These are phyloP conservation scores for Didymella arachidicola DNA, from an alignment of 2,329 filamentous ascomycete genomes.

Conservation along the genomic window DNA sequence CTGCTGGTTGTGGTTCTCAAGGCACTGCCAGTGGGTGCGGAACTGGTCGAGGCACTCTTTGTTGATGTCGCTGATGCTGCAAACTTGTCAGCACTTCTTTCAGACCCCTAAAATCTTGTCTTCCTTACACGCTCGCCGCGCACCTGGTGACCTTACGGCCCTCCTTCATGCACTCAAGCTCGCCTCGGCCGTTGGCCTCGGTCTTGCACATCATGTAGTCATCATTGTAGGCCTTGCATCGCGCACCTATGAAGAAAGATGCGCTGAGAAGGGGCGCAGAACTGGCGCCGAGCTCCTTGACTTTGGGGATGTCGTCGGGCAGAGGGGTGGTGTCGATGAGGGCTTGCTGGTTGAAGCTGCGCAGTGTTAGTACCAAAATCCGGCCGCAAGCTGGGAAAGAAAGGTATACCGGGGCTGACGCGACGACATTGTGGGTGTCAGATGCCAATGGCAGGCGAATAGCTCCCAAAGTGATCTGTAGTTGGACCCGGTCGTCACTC, in stretches of 20 bases:
- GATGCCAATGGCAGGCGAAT: conserved; percentile 49
- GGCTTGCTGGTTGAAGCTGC: conserved; percentile 91
- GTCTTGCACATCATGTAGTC: conserved; percentile 99
- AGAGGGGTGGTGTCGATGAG: conserved; percentile 97
- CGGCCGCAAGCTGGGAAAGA: conserved; percentile 15
- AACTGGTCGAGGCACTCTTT: conserved; percentile 92
- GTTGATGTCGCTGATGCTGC: conserved; percentile 92
- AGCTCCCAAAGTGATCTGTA: conserved; percentile 36
- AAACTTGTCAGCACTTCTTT: conserved; percentile 13
- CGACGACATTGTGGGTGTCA: conserved; percentile 63
- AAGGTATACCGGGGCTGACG: conserved; percentile 65
- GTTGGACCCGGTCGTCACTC: conserved; percentile 33
- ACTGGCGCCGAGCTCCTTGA: conserved; percentile 90
- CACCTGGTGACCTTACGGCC: conserved; percentile 96
- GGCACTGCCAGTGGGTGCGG: conserved; percentile 90
- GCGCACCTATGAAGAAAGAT: conserved; percentile 94
- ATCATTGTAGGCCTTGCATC: conserved; percentile 95
- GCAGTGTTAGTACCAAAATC: conserved; percentile 31
- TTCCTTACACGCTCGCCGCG: conserved; percentile 84
- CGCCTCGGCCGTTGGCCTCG: conserved; percentile 87
- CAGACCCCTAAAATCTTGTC: neutral
- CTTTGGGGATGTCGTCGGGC: conserved; percentile 87
- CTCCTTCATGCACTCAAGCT: conserved; percentile 95
- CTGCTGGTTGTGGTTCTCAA: conserved; percentile 98
- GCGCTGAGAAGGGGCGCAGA: conserved; percentile 92